Evolutionary conservation across 139 green algal genomes (phyloP).

Genomic region (Chlorella sorokiniana): DNA sequence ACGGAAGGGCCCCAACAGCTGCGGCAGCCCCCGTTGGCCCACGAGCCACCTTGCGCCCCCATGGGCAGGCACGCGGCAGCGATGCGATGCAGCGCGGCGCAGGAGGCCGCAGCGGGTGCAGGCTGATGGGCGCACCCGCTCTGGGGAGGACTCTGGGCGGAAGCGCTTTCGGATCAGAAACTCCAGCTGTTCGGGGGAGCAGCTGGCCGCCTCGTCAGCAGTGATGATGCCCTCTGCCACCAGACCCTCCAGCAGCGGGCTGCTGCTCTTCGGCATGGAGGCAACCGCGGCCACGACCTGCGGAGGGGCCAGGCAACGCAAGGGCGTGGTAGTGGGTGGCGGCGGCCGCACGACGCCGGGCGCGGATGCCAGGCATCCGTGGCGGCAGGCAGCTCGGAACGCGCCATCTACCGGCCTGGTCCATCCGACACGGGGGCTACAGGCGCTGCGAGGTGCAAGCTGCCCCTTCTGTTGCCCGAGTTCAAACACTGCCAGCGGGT

Average conservation of each 20-base stretch:
- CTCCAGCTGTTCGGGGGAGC: not conserved
- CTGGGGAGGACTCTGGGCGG: not conserved
- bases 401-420: not conserved
- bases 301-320: not conserved
- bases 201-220: not conserved
- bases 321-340: not conserved
- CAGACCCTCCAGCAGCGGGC: not conserved
- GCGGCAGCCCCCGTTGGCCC: no score
- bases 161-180: slow-evolving; percentile 6
- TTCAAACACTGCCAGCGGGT: not conserved
- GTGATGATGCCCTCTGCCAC: not conserved
- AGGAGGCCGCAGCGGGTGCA: not conserved
- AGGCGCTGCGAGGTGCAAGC: not conserved
- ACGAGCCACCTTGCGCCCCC: no score
- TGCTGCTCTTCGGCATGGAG: not conserved
- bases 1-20: no score
- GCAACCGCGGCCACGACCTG: not conserved
- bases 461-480: not conserved
- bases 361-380: not conserved
- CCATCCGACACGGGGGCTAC: not conserved
- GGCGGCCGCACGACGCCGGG: not conserved
- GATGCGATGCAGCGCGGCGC: not conserved
- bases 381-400: not conserved
- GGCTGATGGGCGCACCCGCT: not conserved
- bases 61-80: no score